These are phyloP conservation scores for Brassica rapa DNA, from an alignment of 345 rosid species.

Conservation along the genomic window DNA sequence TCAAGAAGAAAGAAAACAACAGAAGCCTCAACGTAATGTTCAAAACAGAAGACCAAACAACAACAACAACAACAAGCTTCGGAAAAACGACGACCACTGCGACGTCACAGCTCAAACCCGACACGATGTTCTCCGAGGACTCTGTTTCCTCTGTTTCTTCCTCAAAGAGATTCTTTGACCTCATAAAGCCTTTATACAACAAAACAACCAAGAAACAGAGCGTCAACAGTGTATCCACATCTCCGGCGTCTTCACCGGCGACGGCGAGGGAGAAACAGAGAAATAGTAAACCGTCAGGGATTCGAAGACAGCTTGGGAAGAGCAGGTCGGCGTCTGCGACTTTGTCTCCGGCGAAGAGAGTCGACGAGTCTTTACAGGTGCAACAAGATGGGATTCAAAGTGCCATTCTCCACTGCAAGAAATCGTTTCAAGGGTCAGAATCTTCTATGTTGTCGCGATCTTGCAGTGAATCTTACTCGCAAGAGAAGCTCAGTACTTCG, in stretches of 20 bases:
- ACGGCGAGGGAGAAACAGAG: constrained; percentile 50
- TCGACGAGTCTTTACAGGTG: constrained; percentile 77
- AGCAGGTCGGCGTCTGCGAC: constrained; percentile 70
- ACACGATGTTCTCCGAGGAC: constrained; percentile 8
- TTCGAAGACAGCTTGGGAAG: constrained; percentile 65
- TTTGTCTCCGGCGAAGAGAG: constrained; percentile 62
- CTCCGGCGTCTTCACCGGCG: constrained; percentile 54
- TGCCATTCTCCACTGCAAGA: constrained; percentile 96
- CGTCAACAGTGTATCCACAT: constrained; percentile 13
- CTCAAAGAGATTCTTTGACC: constrained; percentile 59
- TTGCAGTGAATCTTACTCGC: constrained; percentile 48
- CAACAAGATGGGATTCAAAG: constrained; percentile 95
- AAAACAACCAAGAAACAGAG: constrained; percentile 49
- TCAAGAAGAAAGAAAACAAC: constrained; percentile 41
- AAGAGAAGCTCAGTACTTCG: constrained; percentile 47
- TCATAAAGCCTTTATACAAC: constrained; percentile 72
- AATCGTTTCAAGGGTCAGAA: constrained; percentile 67
- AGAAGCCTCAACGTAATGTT: constrained; percentile 49
- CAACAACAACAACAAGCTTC: constrained; percentile 36
- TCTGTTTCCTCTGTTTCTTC: constrained; percentile 32
- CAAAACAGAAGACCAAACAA: constrained; percentile 41
- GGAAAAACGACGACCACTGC: constrained; percentile 28
- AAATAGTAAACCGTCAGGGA: constrained; percentile 51
- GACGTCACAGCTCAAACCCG: constrained; percentile 12
- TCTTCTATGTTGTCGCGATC: constrained; percentile 47